Conservation (phyloP, 73 alveolate genomes). For the Halteria grandinella region DNA sequence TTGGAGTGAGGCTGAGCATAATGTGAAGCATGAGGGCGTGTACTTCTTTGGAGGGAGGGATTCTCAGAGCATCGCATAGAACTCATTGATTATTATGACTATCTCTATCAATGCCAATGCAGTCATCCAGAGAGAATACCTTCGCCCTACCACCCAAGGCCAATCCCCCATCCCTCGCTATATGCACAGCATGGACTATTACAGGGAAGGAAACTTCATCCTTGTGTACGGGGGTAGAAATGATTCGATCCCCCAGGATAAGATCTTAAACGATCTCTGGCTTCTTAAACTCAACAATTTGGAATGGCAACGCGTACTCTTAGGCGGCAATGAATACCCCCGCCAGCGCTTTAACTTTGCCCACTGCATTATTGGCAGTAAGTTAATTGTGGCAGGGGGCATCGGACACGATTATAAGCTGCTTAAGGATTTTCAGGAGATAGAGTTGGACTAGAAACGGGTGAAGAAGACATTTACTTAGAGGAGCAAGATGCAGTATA, state of each 20-base stretch:
- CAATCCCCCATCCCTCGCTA: constrained; percentile 87
- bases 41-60: constrained; percentile 93
- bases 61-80: constrained; percentile 75
- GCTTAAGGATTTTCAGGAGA: constrained; percentile 20
- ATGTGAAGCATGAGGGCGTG: constrained; percentile 77
- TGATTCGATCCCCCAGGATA: constrained; percentile 51
- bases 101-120: constrained; percentile 77
- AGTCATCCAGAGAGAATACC: constrained; percentile 56
- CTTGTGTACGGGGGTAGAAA: constrained; percentile 93
- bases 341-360: constrained; percentile 12
- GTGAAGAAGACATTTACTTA: too few relatives aligned
- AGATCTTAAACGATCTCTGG: constrained; percentile 48
- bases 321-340: neutral
- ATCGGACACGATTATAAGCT: constrained; percentile 29
- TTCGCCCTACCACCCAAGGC: constrained; percentile 80
- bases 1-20: constrained; percentile 37
- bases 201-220: constrained; percentile 73
- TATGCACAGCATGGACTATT: constrained; percentile 85
- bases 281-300: constrained; percentile 2
- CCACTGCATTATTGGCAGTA: constrained; percentile 1
- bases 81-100: constrained; percentile 76
- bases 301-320: constrained; percentile 14
- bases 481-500: too few relatives aligned
- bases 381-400: constrained; percentile 35
- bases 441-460: constrained; percentile 17